These are phyloP conservation scores for Globisporangium camurandrum DNA, from an alignment of 352 stramenopile species.

Conservation along the genomic window DNA sequence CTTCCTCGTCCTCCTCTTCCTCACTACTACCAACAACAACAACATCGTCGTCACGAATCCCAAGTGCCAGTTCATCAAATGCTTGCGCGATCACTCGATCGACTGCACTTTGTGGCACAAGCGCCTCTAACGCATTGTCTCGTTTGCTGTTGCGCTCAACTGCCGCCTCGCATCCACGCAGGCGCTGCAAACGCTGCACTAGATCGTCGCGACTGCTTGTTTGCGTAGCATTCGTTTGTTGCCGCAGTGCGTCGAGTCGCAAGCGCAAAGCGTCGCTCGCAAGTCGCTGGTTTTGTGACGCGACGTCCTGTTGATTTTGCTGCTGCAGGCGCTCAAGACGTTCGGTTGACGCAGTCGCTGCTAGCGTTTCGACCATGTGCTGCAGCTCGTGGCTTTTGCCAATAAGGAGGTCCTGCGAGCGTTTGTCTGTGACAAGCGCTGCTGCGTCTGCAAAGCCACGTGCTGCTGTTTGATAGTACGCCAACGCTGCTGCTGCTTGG, in stretches of 20 bases:
- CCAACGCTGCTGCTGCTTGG: slow-evolving; percentile 9
- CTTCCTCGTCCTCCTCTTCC: slow-evolving; percentile 11
- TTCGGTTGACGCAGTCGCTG: slow-evolving; percentile 1
- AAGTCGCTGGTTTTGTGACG: slow-evolving; percentile 11
- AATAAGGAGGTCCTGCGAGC: slow-evolving; percentile 26
- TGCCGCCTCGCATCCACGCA: slow-evolving; percentile 16
- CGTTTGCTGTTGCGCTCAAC: not conserved
- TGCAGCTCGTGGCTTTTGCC: slow-evolving; percentile 25
- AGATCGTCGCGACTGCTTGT: slow-evolving; percentile 16
- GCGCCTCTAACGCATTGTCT: not conserved
- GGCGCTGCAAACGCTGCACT: slow-evolving; percentile 27
- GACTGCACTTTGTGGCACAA: slow-evolving; percentile 14
- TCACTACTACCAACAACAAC: slow-evolving; percentile 11
- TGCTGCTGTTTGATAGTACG: slow-evolving; percentile 27
- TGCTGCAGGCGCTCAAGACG: slow-evolving; percentile 32
- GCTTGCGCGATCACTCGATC: slow-evolving; percentile 52
- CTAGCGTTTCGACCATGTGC: slow-evolving; percentile 18
- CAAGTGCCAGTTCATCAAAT: slow-evolving; percentile 49
- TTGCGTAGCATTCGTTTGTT: not conserved
- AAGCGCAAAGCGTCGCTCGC: slow-evolving; percentile 18
- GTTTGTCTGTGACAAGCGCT: slow-evolving; percentile 27
- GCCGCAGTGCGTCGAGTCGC: slow-evolving; percentile 40
- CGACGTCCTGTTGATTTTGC: no score
- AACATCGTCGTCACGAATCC: slow-evolving; percentile 28
- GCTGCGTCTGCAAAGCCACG: slow-evolving; percentile 24